Percentiles rank a stretch among this genome's conserved stretches.
These are phyloP conservation scores for Ceratocystis cacaofunesta DNA, from an alignment of 2,329 filamentous ascomycete species.

Conservation along the genomic window DNA sequence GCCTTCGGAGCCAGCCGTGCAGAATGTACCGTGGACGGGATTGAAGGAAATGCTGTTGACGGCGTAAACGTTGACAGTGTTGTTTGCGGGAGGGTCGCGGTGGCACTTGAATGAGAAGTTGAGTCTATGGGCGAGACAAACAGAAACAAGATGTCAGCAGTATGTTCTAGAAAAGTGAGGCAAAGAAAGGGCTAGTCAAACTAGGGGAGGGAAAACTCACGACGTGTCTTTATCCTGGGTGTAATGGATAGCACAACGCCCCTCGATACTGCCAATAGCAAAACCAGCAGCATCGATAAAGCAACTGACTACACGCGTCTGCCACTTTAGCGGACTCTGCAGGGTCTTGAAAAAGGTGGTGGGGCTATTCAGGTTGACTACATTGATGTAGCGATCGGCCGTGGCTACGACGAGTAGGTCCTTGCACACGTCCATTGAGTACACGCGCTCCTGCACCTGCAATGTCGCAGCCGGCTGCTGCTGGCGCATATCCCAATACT, in stretches of 20 bases:
- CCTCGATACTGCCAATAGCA: slow-evolving; percentile 91
- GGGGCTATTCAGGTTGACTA: slow-evolving; percentile 80
- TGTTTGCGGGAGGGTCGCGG: slow-evolving; percentile 61
- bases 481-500: slow-evolving; percentile 71
- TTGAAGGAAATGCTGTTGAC: slow-evolving; percentile 98
- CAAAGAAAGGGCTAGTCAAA: not conserved
- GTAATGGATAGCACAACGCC: slow-evolving; percentile 94
- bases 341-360: slow-evolving; percentile 90
- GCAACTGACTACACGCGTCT: slow-evolving; percentile 88
- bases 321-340: slow-evolving; percentile 94
- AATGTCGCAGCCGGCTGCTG: slow-evolving; percentile 50
- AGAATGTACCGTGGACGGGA: slow-evolving; percentile 93
- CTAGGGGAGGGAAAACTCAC: slow-evolving; percentile 28
- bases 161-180: not conserved
- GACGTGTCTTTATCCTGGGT: slow-evolving; percentile 85
- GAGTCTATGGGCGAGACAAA: slow-evolving; percentile 33
- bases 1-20: slow-evolving; percentile 84
- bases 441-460: slow-evolving; percentile 61
- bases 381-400: slow-evolving; percentile 90
- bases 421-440: slow-evolving; percentile 81
- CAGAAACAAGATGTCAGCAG: not conserved
- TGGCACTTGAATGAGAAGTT: slow-evolving; percentile 99
- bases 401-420: slow-evolving; percentile 83
- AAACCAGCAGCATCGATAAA: slow-evolving; percentile 86
- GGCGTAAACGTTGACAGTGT: slow-evolving; percentile 76